Conservation (phyloP, 768 basidiomycete genomes). For the Rhizopogon vinicolor region DNA sequence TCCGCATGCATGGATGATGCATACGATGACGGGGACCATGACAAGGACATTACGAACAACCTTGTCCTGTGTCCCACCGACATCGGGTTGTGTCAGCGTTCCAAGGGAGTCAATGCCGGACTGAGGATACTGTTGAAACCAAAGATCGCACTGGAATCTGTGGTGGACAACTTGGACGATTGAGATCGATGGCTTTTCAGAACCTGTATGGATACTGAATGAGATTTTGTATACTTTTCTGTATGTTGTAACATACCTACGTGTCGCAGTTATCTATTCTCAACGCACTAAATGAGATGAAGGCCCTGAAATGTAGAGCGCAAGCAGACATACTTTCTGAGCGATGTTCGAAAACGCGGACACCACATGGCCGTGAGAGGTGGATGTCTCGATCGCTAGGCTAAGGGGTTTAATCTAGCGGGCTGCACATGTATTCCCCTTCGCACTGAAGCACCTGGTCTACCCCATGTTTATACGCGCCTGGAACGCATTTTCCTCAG, state of each 20-base stretch:
- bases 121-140: conserved; percentile 31
- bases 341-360: background rate
- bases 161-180: conserved; percentile 30
- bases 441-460: background rate
- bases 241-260: background rate
- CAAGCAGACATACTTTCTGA: background rate
- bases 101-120: conserved; percentile 17
- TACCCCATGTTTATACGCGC: background rate
- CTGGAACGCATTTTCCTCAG: no score
- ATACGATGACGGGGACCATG: conserved; percentile 22
- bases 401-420: background rate
- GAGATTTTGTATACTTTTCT: background rate
- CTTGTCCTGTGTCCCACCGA: conserved; percentile 33
- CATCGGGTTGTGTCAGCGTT: conserved; percentile 29
- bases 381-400: background rate
- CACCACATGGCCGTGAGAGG: background rate
- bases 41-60: conserved; percentile 6
- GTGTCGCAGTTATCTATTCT: background rate
- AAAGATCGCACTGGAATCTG: conserved; percentile 34
- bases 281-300: background rate
- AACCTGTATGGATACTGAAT: background rate
- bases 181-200: conserved; percentile 5
- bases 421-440: no score
- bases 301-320: background rate
- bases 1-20: conserved; percentile 24